phyloP scores from a whole-genome alignment of 2,329 filamentous ascomycete genomes.

The Alternaria triticina region DNA sequence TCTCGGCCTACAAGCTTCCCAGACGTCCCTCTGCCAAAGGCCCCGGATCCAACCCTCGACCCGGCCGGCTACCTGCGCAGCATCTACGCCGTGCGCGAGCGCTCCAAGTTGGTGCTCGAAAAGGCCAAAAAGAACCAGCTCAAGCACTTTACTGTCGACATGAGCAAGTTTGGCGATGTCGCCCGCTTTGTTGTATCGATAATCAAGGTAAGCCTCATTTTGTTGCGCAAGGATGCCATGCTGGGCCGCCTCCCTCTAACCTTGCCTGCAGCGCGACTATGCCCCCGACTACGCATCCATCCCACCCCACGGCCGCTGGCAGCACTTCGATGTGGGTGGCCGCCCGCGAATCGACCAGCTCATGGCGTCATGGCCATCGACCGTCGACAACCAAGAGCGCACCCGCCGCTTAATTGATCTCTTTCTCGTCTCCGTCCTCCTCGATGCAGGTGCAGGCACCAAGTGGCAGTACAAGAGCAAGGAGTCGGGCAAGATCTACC shows the following conservation, averaged over 20 bases:
- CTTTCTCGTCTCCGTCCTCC: slow-evolving; percentile 79
- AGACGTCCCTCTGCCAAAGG: slow-evolving; percentile 80
- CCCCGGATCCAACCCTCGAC: slow-evolving; percentile 86
- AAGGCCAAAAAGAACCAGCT: slow-evolving; percentile 80
- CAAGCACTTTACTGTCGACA: slow-evolving; percentile 87
- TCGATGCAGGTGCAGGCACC: slow-evolving; percentile 88
- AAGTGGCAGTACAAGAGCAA: slow-evolving; percentile 92
- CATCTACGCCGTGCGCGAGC: slow-evolving; percentile 84
- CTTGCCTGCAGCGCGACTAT: slow-evolving; percentile 66
- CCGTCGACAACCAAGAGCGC: slow-evolving; percentile 73
- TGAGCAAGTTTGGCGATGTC: slow-evolving; percentile 81
- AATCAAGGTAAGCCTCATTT: slow-evolving; percentile 74
- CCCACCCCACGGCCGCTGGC: slow-evolving; percentile 80
- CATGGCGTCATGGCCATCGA: slow-evolving; percentile 70
- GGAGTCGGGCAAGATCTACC: slow-evolving; percentile 82
- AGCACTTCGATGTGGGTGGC: slow-evolving; percentile 83
- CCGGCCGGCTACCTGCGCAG: slow-evolving; percentile 90
- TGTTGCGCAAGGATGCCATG: background rate
- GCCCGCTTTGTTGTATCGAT: slow-evolving; percentile 89
- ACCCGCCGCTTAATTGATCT: slow-evolving; percentile 78
- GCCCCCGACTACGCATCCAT: slow-evolving; percentile 73
- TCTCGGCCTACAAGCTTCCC: slow-evolving; percentile 60
- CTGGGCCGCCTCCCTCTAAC: slow-evolving; percentile 2
- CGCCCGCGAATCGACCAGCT: slow-evolving; percentile 75
- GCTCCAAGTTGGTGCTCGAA: slow-evolving; percentile 74